Conservation (phyloP, 768 basidiomycete species). For the Suillus luteus region DNA sequence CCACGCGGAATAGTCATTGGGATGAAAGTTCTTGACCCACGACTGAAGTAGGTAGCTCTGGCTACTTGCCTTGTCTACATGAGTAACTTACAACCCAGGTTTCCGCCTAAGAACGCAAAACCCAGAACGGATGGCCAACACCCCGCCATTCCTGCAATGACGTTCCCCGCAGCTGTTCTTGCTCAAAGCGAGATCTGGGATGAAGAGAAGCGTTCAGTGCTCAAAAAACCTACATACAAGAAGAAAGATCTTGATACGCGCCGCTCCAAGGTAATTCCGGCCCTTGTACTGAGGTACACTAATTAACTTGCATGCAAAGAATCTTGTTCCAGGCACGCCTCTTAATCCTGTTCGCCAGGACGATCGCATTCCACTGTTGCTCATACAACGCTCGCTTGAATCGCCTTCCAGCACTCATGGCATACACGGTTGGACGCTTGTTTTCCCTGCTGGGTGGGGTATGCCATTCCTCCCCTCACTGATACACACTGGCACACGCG, state of each 20-base stretch:
- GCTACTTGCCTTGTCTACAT: not conserved
- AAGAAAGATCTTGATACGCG: conserved; percentile 89
- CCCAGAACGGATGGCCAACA: conserved; percentile 34
- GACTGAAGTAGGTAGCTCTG: conserved; percentile 64
- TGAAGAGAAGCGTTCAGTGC: conserved; percentile 41
- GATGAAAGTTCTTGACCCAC: conserved; percentile 81
- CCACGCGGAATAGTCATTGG: conserved; percentile 79
- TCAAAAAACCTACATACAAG: conserved; percentile 67
- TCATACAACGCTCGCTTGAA: conserved; percentile 79
- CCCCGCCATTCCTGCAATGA: conserved; percentile 29
- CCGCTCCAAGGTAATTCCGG: conserved; percentile 60
- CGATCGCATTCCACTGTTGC: conserved; percentile 78
- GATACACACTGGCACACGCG: conserved; percentile 77
- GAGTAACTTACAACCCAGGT: conserved; percentile 45
- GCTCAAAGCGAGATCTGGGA: conserved; percentile 76
- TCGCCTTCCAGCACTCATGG: conserved; percentile 37
- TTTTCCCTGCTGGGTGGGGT: conserved; percentile 86
- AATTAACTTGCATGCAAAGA: conserved; percentile 42
- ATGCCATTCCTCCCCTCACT: conserved; percentile 90
- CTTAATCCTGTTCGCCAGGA: conserved; percentile 73
- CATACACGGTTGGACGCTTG: conserved; percentile 85
- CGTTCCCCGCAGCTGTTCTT: conserved; percentile 57
- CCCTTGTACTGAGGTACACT: conserved; percentile 6
- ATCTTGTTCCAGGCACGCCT: conserved; percentile 73
- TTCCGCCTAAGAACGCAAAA: conserved; percentile 80